Conservation (phyloP, 1,284 basidiomycete species). For the Cyathus olla region DNA sequence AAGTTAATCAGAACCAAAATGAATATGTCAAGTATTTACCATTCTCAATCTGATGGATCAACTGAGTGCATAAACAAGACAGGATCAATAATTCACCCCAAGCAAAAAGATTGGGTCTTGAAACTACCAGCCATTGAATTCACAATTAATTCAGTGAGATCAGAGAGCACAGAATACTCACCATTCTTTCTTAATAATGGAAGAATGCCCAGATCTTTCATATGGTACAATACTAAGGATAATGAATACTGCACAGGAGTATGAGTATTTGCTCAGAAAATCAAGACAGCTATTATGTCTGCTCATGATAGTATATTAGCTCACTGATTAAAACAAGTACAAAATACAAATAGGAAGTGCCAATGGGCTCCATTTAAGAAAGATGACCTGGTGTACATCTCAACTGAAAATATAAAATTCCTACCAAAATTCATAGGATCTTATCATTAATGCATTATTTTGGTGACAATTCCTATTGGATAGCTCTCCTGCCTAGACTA, state of each 20-base stretch:
- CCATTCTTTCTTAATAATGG: constrained; percentile 32
- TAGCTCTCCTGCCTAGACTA: constrained; percentile 36
- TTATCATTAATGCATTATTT: constrained; percentile 25
- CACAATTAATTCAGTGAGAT: constrained; percentile 31
- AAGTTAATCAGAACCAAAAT: constrained; percentile 30
- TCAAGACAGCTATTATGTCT: constrained; percentile 27
- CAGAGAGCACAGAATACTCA: constrained; percentile 43
- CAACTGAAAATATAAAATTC: constrained; percentile 50
- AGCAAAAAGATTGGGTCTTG: constrained; percentile 32
- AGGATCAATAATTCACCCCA: constrained; percentile 10
- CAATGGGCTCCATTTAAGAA: constrained; percentile 13
- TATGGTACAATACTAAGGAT: constrained; percentile 25
- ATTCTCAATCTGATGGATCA: constrained; percentile 43
- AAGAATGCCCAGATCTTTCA: constrained; percentile 36
- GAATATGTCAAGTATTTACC: constrained; percentile 50
- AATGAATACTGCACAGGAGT: constrained; percentile 32
- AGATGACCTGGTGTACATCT: constrained; percentile 43
- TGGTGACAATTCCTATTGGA: constrained; percentile 21
- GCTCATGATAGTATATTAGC: constrained; percentile 26
- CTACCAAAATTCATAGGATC: constrained; percentile 47
- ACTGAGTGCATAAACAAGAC: neutral
- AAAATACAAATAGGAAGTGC: constrained; percentile 9
- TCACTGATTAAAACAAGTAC: constrained; percentile 8
- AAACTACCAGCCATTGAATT: constrained; percentile 28
- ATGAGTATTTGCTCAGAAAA: constrained; percentile 20